phyloP scores from a whole-genome alignment of 2,329 filamentous ascomycete genomes.

The Exserohilum rostratum region DNA sequence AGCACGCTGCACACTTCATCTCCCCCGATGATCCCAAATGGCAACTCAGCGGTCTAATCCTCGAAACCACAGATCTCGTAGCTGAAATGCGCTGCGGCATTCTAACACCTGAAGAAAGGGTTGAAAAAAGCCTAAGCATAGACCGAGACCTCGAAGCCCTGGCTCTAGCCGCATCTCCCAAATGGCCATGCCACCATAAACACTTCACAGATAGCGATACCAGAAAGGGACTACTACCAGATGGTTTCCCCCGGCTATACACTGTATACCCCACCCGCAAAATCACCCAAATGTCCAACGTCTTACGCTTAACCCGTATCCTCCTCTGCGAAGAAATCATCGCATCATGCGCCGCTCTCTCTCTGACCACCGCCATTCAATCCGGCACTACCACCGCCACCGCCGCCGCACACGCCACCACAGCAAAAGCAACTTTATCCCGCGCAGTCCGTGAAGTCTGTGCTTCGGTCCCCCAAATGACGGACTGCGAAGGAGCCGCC shows the following conservation, averaged over 20 bases:
- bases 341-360: too few relatives aligned
- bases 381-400: neutral
- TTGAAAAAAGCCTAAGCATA: slow-evolving; percentile 23
- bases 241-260: slow-evolving; percentile 24
- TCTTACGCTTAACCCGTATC: slow-evolving; percentile 39
- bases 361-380: too few relatives aligned
- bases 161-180: slow-evolving; percentile 24
- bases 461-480: slow-evolving; percentile 42
- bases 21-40: slow-evolving; percentile 39
- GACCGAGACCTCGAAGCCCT: slow-evolving; percentile 33
- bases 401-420: neutral
- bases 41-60: slow-evolving; percentile 33
- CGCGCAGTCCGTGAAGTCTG: slow-evolving; percentile 38
- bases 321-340: slow-evolving; percentile 39
- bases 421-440: slow-evolving; percentile 25
- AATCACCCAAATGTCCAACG: slow-evolving; percentile 42
- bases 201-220: slow-evolving; percentile 3
- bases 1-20: slow-evolving; percentile 29
- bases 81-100: slow-evolving; percentile 17
- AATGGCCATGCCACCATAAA: slow-evolving; percentile 21
- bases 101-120: slow-evolving; percentile 20
- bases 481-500: slow-evolving; percentile 28
- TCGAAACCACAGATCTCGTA: slow-evolving; percentile 34
- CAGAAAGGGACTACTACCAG: slow-evolving; percentile 5
- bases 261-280: slow-evolving; percentile 38